Conservation (phyloP, 2,329 filamentous ascomycete species). For the Aspergillus fructus region DNA sequence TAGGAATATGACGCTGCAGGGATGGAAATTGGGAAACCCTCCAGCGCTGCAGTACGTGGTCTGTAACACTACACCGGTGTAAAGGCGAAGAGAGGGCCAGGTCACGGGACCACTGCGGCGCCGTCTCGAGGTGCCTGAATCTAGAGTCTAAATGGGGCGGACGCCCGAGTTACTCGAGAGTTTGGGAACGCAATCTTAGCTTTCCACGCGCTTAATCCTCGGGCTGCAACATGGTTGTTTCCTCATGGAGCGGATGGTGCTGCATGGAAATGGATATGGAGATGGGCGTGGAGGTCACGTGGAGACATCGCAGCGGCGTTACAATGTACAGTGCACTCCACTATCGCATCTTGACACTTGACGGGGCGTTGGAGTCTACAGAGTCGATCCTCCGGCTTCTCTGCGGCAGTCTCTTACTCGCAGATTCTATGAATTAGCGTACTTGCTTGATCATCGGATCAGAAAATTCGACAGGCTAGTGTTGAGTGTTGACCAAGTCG, state of each 20-base stretch:
- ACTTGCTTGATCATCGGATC: not conserved
- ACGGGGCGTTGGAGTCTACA: not conserved
- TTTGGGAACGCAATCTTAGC: not conserved
- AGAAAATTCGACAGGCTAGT: not conserved
- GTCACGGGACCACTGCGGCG: not conserved
- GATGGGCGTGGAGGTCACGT: not conserved
- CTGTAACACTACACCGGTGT: not conserved
- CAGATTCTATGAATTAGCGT: not conserved
- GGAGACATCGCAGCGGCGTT: not conserved
- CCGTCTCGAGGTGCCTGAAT: not conserved
- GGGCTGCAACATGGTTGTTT: not conserved
- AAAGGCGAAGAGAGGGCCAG: not conserved
- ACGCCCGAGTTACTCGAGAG: not conserved
- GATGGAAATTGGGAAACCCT: not conserved
- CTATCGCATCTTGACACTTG: not conserved
- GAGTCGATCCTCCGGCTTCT: not conserved
- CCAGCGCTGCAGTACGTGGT: not conserved
- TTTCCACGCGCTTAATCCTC: not conserved
- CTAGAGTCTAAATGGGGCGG: not conserved
- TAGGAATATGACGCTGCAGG: constrained; percentile 7
- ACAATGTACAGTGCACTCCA: not conserved
- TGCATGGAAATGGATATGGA: not conserved
- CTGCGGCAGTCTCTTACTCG: not conserved
- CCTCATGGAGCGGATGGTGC: not conserved
- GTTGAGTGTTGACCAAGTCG: not conserved